A percentile compares a stretch with the other conserved stretches of the same genome.
These are phyloP conservation scores for Erythrobasidium hasegawianum DNA, from an alignment of 1,284 basidiomycete genomes.

Conservation along the genomic window DNA sequence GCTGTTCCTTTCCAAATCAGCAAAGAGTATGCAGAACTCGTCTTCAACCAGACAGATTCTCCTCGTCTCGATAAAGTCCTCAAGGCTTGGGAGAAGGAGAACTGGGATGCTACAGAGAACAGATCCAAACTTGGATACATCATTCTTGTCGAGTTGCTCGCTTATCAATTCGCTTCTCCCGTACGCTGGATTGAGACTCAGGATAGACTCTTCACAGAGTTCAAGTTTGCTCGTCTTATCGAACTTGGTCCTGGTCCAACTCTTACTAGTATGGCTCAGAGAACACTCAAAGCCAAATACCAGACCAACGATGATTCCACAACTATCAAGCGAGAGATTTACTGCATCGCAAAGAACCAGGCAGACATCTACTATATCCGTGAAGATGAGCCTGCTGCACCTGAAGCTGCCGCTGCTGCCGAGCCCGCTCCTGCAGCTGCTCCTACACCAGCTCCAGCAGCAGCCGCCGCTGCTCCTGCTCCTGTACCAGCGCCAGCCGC, in stretches of 20 bases:
- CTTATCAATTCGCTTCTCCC: slow-evolving; percentile 84
- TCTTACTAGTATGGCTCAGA: slow-evolving; percentile 89
- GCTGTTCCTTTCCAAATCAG: slow-evolving; percentile 90
- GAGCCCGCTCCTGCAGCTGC: slow-evolving; percentile 48
- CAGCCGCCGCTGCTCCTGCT: slow-evolving; percentile 54
- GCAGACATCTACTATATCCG: slow-evolving; percentile 98
- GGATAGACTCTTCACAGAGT: slow-evolving; percentile 85
- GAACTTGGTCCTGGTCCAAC: slow-evolving; percentile 96
- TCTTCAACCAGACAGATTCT: slow-evolving; percentile 79
- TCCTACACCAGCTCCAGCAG: slow-evolving; percentile 52
- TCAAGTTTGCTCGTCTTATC: slow-evolving; percentile 86
- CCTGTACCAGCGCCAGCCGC: slow-evolving; percentile 55
- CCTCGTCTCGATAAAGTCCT: slow-evolving; percentile 82
- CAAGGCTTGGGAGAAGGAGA: slow-evolving; percentile 86
- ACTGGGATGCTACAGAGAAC: slow-evolving; percentile 75
- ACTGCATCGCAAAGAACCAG: slow-evolving; percentile 89
- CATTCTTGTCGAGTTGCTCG: slow-evolving; percentile 91
- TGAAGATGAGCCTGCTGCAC: slow-evolving; percentile 71
- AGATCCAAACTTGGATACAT: slow-evolving; percentile 90
- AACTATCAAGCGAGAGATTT: slow-evolving; percentile 72
- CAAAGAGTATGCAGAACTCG: slow-evolving; percentile 85
- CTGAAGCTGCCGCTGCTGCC: slow-evolving; percentile 51
- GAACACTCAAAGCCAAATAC: slow-evolving; percentile 94
- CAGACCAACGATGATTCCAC: slow-evolving; percentile 82
- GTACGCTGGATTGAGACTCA: slow-evolving; percentile 99